Base-by-base conservation (phyloP, 257 asterid genomes). In the Misopates orontium region DNA sequence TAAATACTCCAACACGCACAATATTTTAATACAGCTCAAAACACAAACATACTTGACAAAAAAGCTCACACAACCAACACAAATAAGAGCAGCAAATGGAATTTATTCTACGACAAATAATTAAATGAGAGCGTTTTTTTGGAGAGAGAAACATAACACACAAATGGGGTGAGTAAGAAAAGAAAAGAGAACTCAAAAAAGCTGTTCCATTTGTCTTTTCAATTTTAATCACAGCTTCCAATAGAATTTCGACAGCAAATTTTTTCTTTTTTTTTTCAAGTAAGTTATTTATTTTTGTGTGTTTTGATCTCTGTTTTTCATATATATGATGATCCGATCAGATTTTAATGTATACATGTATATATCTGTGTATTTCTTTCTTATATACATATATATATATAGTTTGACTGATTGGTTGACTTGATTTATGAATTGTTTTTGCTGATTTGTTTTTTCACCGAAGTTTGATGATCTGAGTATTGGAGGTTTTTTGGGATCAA, bases 91-190 rank as follows among this genome's bases (percentile, higher is more conserved):
- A 60, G 67, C 63, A 57, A 59, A 57, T 32, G 22, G 54, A 72
- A 70, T 63, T 75, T 24, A 50, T 59, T 74, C 13, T 19, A 10
- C 10, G 21, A 8, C 21, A 20, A 32, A 36, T 28, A 28, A 28
- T 49, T 59, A 56, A 5, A 56, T 28, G 54, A 66, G 57, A 48
- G 28, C 19, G 42, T 71, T 71, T 73, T 62, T 39, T 36, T 74
- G 56, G 70, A 15, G 66, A 58, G 68, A 66, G 76, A 68, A 15
- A 51, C 64, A 73, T 65, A 62, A 69, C 71, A 65, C n/a, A 76
- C 60, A 25, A 71, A 82, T 82, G 82, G 80, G 66, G 80, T 68
- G 77, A 53, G 24, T 66, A 61, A 73, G 49, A 12, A 17, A 20
- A 52, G 25, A 52, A 72, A 70, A 75, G 69, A 71, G 67, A 68